Evolutionary conservation across 2,329 filamentous ascomycete genomes (phyloP).

Genomic region (Westerdykella sp.): DNA sequence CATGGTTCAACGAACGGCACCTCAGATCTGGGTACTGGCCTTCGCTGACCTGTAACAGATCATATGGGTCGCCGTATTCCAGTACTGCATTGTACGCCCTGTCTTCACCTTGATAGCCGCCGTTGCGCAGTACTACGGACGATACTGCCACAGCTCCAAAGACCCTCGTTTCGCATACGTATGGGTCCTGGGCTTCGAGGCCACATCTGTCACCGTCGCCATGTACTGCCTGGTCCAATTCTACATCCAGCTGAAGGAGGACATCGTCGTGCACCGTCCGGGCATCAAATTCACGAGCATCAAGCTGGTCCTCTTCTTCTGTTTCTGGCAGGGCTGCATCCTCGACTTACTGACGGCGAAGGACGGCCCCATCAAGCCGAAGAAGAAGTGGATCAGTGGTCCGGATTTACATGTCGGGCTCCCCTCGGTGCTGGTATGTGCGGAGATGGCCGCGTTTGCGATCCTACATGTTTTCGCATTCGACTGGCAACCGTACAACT

Average conservation of each 20-base stretch:
- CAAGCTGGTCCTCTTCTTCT: conserved; percentile 86
- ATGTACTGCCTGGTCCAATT: conserved; percentile 90
- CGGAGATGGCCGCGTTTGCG: conserved; percentile 80
- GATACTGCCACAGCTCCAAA: conserved; percentile 74
- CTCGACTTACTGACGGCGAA: conserved; percentile 58
- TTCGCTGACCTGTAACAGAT: conserved; percentile 43
- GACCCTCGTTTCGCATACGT: conserved; percentile 75
- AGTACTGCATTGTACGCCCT: conserved; percentile 78
- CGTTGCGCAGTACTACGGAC: conserved; percentile 59
- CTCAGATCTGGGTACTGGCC: background rate
- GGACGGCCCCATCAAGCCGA: conserved; percentile 58
- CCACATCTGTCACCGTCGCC: conserved; percentile 66
- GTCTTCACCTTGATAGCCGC: conserved; percentile 74
- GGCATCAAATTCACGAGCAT: conserved; percentile 80
- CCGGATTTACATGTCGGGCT: conserved; percentile 77
- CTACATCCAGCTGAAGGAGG: conserved; percentile 67
- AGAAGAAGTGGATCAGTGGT: conserved; percentile 54
- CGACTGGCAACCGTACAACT: conserved; percentile 63
- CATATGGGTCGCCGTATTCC: conserved; percentile 74
- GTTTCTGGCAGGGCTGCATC: conserved; percentile 69
- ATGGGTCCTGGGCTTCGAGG: conserved; percentile 72
- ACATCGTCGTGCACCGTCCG: conserved; percentile 62
- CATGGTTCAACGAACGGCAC: conserved; percentile 70
- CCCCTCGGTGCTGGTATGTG: conserved; percentile 67
- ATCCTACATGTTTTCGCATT: conserved; percentile 79